Conservation (phyloP, 2,329 filamentous ascomycete species). For the Rutstroemia sp. region DNA sequence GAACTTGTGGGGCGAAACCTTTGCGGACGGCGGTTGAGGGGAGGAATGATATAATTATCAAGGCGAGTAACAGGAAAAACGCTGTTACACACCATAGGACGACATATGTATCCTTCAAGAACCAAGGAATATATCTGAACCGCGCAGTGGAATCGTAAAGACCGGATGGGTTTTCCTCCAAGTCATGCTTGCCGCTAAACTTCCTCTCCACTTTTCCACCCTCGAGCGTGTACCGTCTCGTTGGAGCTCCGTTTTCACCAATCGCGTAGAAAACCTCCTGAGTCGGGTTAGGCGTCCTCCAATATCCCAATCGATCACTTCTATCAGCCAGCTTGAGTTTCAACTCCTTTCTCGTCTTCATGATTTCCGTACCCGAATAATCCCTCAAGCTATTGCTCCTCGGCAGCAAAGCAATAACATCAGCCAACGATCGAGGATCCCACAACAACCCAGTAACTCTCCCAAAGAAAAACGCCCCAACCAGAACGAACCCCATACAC, state of each 20-base stretch:
- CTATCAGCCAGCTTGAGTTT: conserved; percentile 45
- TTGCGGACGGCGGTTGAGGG: conserved; percentile 54
- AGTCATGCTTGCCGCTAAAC: conserved; percentile 17
- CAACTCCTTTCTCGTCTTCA: conserved; percentile 45
- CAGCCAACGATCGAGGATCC: conserved; percentile 77
- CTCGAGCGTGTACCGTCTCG: conserved; percentile 42
- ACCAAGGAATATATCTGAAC: conserved; percentile 70
- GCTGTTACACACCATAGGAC: conserved; percentile 56
- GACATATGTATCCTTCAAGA: conserved; percentile 60
- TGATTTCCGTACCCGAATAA: conserved; percentile 63
- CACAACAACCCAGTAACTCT: conserved; percentile 71
- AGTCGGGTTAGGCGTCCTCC: conserved; percentile 58
- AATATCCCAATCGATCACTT: conserved; percentile 77
- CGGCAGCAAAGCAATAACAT: conserved; percentile 70
- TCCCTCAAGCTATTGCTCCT: conserved; percentile 71
- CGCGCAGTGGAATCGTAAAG: conserved; percentile 36
- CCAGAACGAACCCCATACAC: conserved; percentile 45
- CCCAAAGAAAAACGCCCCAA: conserved; percentile 58
- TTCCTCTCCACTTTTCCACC: conserved; percentile 40
- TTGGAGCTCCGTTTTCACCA: conserved; percentile 53
- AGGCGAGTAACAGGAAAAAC: conserved; percentile 55
- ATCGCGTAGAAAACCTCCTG: conserved; percentile 71
- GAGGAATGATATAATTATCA: conserved; percentile 74
- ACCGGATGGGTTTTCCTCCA: conserved; percentile 21
- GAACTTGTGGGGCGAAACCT: conserved; percentile 66